Evolutionary conservation across 23 red algal species (phyloP).

Genomic region (Gracilariopsis chorda): DNA sequence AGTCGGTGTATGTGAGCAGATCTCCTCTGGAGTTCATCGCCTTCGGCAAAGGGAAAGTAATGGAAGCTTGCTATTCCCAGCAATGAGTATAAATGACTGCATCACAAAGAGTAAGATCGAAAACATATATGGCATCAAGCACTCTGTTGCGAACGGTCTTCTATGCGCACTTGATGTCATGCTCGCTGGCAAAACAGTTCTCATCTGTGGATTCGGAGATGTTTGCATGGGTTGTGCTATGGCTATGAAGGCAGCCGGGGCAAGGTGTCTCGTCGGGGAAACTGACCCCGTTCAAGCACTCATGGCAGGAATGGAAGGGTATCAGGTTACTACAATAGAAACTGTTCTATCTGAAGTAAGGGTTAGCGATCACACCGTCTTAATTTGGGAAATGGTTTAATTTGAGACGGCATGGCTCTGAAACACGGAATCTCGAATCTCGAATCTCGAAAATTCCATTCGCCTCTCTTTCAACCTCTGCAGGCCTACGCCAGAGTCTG

Average conservation of each 20-base stretch:
- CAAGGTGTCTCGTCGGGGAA: neutral
- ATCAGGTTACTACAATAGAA: neutral
- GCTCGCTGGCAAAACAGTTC: constrained; percentile 83
- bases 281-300: neutral
- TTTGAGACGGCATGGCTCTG: no score
- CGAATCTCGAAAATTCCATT: no score
- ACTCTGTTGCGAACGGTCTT: neutral
- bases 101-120: neutral
- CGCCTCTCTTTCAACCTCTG: no score
- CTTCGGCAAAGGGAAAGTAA: constrained; percentile 22
- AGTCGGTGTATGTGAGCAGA: no score
- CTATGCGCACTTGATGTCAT: constrained; percentile 83
- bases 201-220: constrained; percentile 90
- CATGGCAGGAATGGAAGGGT: neutral
- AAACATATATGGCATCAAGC: neutral
- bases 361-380: constrained; percentile 75
- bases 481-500: no score
- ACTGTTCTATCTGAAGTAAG: neutral
- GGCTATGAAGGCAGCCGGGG: neutral
- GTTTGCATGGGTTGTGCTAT: constrained; percentile 68
- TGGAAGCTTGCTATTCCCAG: neutral
- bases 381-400: no score
- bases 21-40: no score
- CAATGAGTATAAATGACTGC: neutral
- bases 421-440: no score